These are phyloP conservation scores for Chalciporus sp. DNA, from an alignment of 1,284 basidiomycete species.

Conservation along the genomic window DNA sequence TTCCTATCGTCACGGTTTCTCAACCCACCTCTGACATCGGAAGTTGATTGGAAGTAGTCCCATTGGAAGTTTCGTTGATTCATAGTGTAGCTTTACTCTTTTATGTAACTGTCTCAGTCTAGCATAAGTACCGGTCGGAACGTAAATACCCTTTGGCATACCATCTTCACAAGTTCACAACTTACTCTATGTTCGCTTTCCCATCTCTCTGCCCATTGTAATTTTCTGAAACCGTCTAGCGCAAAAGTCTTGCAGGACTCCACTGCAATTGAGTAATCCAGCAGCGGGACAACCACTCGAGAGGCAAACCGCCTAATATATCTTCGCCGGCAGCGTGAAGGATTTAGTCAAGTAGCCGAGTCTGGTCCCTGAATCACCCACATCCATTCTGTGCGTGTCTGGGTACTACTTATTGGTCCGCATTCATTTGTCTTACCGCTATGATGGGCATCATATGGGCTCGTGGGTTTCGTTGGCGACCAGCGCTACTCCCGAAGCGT, in stretches of 20 bases:
- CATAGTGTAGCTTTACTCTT: background rate
- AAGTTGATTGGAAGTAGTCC: background rate
- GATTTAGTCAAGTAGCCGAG: background rate
- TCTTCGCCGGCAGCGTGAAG: background rate
- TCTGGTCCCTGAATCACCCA: background rate
- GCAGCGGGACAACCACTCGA: background rate
- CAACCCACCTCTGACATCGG: background rate
- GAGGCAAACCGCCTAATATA: background rate
- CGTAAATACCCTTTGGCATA: background rate
- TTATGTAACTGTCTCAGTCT: conserved; percentile 1
- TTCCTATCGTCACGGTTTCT: background rate
- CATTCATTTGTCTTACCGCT: conserved; percentile 6
- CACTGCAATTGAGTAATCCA: background rate
- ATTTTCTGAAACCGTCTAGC: background rate
- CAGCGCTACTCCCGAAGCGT: background rate
- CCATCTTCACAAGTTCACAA: background rate
- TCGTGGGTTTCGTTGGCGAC: background rate
- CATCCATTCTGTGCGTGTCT: conserved; percentile 9
- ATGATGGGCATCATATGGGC: background rate
- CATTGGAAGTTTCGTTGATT: background rate
- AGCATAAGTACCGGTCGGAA: conserved; percentile 1
- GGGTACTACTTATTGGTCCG: background rate
- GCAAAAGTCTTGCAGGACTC: background rate
- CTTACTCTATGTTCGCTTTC: background rate
- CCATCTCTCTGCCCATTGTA: background rate